Evolutionary conservation across 345 rosid genomes (phyloP).

Genomic region (Linum lewisii): DNA sequence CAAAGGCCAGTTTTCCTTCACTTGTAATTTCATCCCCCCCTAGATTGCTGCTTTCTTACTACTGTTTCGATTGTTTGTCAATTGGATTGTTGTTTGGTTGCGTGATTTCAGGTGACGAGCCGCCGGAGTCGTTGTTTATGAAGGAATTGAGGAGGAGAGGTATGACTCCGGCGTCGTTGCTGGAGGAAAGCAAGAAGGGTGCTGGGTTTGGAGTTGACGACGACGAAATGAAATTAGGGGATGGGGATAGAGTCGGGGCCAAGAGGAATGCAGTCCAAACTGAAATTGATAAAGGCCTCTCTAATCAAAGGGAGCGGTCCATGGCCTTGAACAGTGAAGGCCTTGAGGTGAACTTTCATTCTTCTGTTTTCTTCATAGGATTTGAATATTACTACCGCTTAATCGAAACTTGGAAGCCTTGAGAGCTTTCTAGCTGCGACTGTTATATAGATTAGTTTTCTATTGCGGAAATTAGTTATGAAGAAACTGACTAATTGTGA

Average conservation of each 20-base stretch:
- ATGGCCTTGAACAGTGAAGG: slow-evolving; percentile 95
- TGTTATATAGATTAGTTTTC: too few relatives aligned
- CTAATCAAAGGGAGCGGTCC: slow-evolving; percentile 76
- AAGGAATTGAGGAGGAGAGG: slow-evolving; percentile 90
- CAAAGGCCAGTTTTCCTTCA: slow-evolving; percentile 37
- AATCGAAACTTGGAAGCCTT: too few relatives aligned
- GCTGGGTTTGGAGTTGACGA: slow-evolving; percentile 31
- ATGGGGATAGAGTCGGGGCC: slow-evolving; percentile 37
- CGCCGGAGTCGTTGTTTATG: slow-evolving; percentile 88
- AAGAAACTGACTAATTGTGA: too few relatives aligned
- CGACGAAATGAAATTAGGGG: slow-evolving; percentile 40
- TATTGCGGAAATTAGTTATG: too few relatives aligned
- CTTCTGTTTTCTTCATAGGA: not conserved
- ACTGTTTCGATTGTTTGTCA: not conserved
- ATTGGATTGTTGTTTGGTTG: not conserved
- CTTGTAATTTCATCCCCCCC: too few relatives aligned
- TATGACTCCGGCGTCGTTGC: slow-evolving; percentile 79
- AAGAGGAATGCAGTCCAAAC: slow-evolving; percentile 61
- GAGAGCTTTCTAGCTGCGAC: too few relatives aligned
- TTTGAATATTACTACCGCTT: too few relatives aligned
- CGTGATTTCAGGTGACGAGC: slow-evolving; percentile 60
- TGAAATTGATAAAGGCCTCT: slow-evolving; percentile 42
- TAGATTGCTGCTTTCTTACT: not conserved
- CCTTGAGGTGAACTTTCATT: slow-evolving; percentile 56
- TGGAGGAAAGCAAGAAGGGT: slow-evolving; percentile 44